These are phyloP conservation scores for Penicillium pulvis DNA, from an alignment of 495 filamentous ascomycete genomes.

Conservation along the genomic window DNA sequence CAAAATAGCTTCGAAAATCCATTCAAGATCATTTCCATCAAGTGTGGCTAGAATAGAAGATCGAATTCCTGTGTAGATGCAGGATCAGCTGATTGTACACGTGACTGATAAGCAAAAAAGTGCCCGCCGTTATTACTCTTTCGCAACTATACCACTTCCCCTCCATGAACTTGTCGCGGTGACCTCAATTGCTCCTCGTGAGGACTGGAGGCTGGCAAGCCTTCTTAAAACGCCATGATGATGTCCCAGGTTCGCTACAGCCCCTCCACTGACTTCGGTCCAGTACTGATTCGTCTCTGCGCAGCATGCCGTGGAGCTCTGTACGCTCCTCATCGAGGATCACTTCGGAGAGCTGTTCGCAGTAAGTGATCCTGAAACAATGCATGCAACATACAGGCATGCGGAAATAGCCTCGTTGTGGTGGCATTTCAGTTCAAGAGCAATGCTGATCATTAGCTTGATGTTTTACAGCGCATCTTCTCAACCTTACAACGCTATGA, in stretches of 20 bases:
- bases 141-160: constrained; percentile 4
- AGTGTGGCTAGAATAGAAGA: background rate
- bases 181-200: constrained; percentile 68
- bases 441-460: constrained; percentile 5
- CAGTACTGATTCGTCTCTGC: constrained; percentile 30
- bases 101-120: constrained; percentile 48
- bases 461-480: constrained; percentile 67
- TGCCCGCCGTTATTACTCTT: constrained; percentile 11
- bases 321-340: constrained; percentile 83
- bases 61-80: background rate
- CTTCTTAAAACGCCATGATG: constrained; percentile 57
- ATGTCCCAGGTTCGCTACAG: constrained; percentile 52
- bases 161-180: constrained; percentile 55
- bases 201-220: constrained; percentile 61
- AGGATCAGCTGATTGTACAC: constrained; percentile 37
- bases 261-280: constrained; percentile 7
- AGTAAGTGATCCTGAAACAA: constrained; percentile 56
- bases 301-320: constrained; percentile 74
- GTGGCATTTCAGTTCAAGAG: constrained; percentile 1
- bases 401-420: background rate
- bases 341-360: constrained; percentile 86
- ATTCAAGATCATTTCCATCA: background rate
- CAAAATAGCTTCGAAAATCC: background rate
- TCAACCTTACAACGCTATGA: constrained; percentile 75
- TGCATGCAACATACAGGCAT: background rate